These are phyloP conservation scores for Nemophila menziesii DNA, from an alignment of 257 asterid genomes.

Conservation along the genomic window DNA sequence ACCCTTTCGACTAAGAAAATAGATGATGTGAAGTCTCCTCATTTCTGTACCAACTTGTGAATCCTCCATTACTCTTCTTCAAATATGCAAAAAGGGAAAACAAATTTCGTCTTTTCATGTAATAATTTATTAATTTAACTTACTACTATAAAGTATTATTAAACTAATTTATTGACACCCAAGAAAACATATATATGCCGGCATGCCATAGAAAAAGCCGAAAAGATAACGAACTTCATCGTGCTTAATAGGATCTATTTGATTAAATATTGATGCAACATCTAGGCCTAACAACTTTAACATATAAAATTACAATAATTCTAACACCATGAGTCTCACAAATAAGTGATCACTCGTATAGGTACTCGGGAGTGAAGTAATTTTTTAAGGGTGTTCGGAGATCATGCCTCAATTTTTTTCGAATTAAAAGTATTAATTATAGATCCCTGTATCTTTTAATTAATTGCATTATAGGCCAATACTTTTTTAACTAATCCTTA, in stretches of 20 bases:
- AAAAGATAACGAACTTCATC: conserved; percentile 14
- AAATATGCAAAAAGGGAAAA: conserved; percentile 5
- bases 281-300: conserved; percentile 35
- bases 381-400: no score
- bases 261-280: conserved; percentile 9
- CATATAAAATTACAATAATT: no score
- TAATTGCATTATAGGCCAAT: no score
- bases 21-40: conserved; percentile 65
- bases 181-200: conserved; percentile 39
- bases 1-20: conserved; percentile 72
- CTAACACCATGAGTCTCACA: no score
- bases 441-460: no score
- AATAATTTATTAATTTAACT: conserved; percentile 8
- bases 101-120: conserved; percentile 34
- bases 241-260: conserved; percentile 20
- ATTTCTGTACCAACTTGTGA: conserved; percentile 49
- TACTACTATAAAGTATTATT: conserved; percentile 6
- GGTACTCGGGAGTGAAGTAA: no score
- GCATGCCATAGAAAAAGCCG: conserved; percentile 30
- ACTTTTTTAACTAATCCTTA: no score
- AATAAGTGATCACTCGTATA: no score
- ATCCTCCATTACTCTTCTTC: conserved; percentile 55
- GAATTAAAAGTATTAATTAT: no score
- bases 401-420: no score
- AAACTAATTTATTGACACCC: conserved; percentile 26